These are phyloP conservation scores for Schoenoplectus triqueter DNA, from an alignment of 202 grass and related monocot genomes.

Conservation along the genomic window DNA sequence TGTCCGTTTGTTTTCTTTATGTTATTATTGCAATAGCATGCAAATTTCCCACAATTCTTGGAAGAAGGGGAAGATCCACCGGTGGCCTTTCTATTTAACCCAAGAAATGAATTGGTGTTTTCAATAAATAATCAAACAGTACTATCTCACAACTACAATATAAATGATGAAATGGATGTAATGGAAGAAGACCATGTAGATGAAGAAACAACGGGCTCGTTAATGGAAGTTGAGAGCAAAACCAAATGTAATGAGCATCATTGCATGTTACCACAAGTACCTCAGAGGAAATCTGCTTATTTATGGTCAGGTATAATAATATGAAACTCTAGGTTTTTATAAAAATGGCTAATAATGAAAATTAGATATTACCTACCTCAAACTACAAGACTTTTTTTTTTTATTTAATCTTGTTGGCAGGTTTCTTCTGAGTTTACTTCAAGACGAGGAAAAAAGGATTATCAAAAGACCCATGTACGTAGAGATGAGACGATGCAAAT, in stretches of 20 bases:
- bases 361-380: conserved; percentile 6
- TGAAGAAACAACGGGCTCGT: conserved; percentile 7
- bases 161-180: conserved; percentile 37
- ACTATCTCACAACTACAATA: background rate
- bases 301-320: conserved; percentile 55
- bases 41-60: conserved; percentile 41
- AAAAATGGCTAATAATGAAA: conserved; percentile 4
- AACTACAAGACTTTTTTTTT: background rate
- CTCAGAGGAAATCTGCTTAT: conserved; percentile 21
- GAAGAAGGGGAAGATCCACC: conserved; percentile 53
- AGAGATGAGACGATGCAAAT: conserved; percentile 41
- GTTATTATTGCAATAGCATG: conserved; percentile 34
- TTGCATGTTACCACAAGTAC: conserved; percentile 11
- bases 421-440: conserved; percentile 56
- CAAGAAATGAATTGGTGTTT: conserved; percentile 30
- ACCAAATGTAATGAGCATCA: conserved; percentile 6
- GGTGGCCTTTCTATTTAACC: conserved; percentile 16
- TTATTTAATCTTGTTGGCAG: conserved; percentile 38
- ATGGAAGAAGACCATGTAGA: background rate
- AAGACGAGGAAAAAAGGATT: conserved; percentile 8
- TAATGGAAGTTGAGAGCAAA: conserved; percentile 52
- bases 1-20: background rate
- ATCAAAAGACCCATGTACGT: background rate
- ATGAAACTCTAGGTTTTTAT: background rate
- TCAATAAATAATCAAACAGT: background rate